Percentiles rank a stretch among this genome's conserved stretches.
Evolutionary conservation across 2,329 filamentous ascomycete species (phyloP).

Genomic region (Hypomyces rosellus): DNA sequence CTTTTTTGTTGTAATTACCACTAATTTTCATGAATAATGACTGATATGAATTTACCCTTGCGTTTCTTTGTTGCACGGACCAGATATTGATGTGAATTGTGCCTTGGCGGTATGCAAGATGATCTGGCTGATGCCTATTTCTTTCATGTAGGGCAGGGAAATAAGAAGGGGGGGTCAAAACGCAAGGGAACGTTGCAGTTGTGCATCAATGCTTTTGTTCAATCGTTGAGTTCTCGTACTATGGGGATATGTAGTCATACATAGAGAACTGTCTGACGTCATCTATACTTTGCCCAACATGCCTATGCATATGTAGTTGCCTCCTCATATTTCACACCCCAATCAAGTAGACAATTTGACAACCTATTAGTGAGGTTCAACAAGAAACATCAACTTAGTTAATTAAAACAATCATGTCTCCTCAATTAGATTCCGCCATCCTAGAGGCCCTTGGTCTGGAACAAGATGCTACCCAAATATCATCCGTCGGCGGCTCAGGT

Average conservation of each 20-base stretch:
- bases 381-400: background rate
- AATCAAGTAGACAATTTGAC: background rate
- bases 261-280: too few species aligned
- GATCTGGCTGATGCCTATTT: too few species aligned
- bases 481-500: constrained; percentile 58
- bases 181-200: too few species aligned
- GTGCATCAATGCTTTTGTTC: too few species aligned
- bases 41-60: background rate
- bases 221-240: too few species aligned
- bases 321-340: background rate
- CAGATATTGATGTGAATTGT: too few species aligned
- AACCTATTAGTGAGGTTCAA: background rate
- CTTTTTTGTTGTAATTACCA: background rate
- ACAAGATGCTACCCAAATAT: constrained; percentile 45
- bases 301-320: too few species aligned
- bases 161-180: too few species aligned
- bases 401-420: constrained; percentile 27
- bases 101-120: too few species aligned
- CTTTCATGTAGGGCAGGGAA: too few species aligned
- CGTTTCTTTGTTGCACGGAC: background rate
- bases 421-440: constrained; percentile 56
- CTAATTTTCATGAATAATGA: background rate
- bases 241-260: too few species aligned
- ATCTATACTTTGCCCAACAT: too few species aligned
- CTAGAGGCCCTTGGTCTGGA: constrained; percentile 54